Evolutionary conservation across 352 stramenopile species (phyloP), one percentile per base, ranked within the genome.

Genomic region (Phytophthora fragariaefolia): DNA sequence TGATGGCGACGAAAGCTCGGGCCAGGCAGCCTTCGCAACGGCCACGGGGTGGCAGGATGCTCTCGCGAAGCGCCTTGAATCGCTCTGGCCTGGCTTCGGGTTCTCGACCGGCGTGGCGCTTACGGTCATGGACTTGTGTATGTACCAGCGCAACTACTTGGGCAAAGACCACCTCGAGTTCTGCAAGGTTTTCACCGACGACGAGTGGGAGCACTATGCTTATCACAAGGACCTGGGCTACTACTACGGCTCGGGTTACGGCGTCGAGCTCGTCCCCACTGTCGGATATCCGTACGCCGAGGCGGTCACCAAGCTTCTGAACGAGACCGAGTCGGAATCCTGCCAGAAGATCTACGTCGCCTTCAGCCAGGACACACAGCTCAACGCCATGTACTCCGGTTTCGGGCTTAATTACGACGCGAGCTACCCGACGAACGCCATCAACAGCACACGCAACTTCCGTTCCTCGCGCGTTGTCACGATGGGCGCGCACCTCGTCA

Each of bases 201-300:
- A 85, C 13, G 79, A 87, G 58, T 87, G 79, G 79, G 36, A 74
- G 38, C 61, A 73, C 48, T 87, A 87, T 58, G 76, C 38, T 13
- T 87, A 87, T 64, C 62, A 82, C 61, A 83, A 82, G 53, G 79
- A 85, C 40, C 32, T 87, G 27, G 76, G 76, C 18, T 87, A 85
- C 71, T 85, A 80, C 69, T 84, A 82, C 63, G 76, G 76, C 68
- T 83, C 76, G 50, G 67, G 74, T 15, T 82, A 76, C 30, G 79
- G 76, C 24, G 79, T 80, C 58, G 66, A 71, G 15, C 74, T 85
- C 6, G 66, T 76, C 6, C 71, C 74, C 4, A 85, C 74, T 8
- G 74, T 74, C 1, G 79, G 76, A 8, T 80, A 74, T 63, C 79
- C 76, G 46, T 80, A 83, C 55, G 58, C 79, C 20, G 53, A 74